A percentile compares a stretch with the other conserved stretches of the same genome.
Conservation (phyloP, 495 filamentous ascomycete species). For the Penicillium crystallinum region DNA sequence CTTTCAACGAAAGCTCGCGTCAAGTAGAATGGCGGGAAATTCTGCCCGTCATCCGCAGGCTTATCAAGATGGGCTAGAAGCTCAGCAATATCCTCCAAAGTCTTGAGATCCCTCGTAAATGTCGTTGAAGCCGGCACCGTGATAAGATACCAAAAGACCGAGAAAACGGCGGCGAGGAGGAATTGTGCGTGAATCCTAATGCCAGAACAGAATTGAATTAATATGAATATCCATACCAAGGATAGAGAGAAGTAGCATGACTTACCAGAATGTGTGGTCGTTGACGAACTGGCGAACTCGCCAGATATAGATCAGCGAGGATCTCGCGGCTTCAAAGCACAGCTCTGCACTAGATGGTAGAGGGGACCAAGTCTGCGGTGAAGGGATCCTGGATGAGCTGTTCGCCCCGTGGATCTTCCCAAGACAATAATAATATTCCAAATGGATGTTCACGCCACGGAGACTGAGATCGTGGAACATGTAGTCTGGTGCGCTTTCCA, state of each 20-base stretch:
- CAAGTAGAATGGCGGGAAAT: conserved; percentile 20
- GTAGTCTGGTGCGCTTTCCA: conserved; percentile 16
- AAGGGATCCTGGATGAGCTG: conserved; percentile 1
- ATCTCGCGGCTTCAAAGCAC: conserved; percentile 21
- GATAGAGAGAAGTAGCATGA: background rate
- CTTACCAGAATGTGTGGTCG: conserved; percentile 23
- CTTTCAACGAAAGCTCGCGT: conserved; percentile 14
- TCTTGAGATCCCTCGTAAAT: conserved; percentile 15
- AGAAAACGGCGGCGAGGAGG: conserved; percentile 17
- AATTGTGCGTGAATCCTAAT: conserved; percentile 26
- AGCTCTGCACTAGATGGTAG: conserved; percentile 24
- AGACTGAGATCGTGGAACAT: conserved; percentile 27
- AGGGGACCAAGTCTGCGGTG: conserved; percentile 1
- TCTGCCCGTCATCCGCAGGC: background rate
- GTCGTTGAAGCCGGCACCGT: conserved; percentile 7
- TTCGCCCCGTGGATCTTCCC: conserved; percentile 25
- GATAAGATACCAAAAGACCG: conserved; percentile 21
- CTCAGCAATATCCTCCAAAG: conserved; percentile 10
- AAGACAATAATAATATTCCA: conserved; percentile 29
- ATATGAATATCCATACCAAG: background rate
- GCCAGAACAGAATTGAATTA: background rate
- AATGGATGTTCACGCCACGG: conserved; percentile 23
- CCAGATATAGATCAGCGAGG: conserved; percentile 21
- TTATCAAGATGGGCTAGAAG: conserved; percentile 6
- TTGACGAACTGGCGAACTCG: conserved; percentile 20